Percentiles rank a stretch among this genome's conserved stretches.
phyloP scores from a whole-genome alignment of 176 grass and related monocot species.

The Panicum miliaceum region DNA sequence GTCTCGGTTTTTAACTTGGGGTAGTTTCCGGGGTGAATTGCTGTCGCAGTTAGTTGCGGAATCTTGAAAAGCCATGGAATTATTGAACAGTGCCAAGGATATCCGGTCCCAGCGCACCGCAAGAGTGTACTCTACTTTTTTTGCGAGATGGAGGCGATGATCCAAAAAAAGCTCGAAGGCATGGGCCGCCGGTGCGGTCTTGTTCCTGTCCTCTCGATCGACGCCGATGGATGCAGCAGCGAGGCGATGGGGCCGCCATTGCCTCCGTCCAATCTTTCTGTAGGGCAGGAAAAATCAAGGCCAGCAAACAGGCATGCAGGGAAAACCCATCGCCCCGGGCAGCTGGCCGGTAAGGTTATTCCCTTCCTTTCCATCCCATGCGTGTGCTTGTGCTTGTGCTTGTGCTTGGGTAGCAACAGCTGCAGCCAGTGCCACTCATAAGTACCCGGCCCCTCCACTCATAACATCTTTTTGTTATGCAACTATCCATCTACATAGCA shows the following conservation, averaged over 20 bases:
- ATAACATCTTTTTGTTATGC: too few species aligned
- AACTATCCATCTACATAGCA: too few species aligned
- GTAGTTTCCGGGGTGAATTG: too few species aligned
- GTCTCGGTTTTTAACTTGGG: too few species aligned
- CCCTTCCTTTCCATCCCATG: too few species aligned
- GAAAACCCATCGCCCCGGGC: too few species aligned
- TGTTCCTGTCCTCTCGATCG: neutral
- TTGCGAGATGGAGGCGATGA: neutral
- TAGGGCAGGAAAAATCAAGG: neutral
- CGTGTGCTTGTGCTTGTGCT: too few species aligned
- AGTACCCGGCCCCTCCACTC: too few species aligned
- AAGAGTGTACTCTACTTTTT: neutral
- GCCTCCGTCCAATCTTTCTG: neutral
- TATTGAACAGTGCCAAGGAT: neutral
- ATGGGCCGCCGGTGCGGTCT: neutral
- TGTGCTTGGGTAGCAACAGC: too few species aligned
- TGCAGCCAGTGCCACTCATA: too few species aligned
- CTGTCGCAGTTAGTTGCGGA: neutral
- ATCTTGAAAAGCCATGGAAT: conserved; percentile 12
- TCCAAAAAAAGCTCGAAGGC: neutral
- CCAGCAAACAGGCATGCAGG: too few species aligned
- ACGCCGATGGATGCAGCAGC: neutral
- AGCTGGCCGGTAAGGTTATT: too few species aligned
- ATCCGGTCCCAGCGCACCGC: neutral
- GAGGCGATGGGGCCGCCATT: neutral